These are phyloP conservation scores for Astragalus membranaceus DNA, from an alignment of 306 rosid genomes.

Conservation along the genomic window DNA sequence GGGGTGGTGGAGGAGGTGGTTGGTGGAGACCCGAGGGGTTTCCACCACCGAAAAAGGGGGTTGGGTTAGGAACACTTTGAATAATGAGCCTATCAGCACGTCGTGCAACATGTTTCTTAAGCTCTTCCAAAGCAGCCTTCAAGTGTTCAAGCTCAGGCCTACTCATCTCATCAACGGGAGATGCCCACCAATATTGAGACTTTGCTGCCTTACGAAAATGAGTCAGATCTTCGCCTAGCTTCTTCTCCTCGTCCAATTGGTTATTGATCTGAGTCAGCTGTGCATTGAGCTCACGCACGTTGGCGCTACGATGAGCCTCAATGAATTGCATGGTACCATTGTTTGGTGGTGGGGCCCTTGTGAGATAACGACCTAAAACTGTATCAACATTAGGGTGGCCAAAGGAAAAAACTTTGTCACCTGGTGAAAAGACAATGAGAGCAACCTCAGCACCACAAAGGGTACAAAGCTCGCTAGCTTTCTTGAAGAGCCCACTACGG, in stretches of 20 bases:
- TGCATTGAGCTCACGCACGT: conserved; percentile 11
- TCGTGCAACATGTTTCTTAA: background rate
- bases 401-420: conserved; percentile 29
- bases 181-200: conserved; percentile 10
- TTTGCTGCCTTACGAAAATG: background rate
- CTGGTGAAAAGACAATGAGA: conserved; percentile 26
- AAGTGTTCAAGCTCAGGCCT: background rate
- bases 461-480: conserved; percentile 38
- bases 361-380: conserved; percentile 6
- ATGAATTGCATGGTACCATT: background rate
- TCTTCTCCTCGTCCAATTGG: background rate
- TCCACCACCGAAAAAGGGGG: background rate
- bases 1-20: background rate
- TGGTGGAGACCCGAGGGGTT: background rate
- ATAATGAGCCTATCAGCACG: background rate
- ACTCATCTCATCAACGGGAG: background rate
- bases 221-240: background rate
- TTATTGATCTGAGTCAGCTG: background rate
- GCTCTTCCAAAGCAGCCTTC: background rate
- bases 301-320: conserved; percentile 23
- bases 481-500: conserved; percentile 35
- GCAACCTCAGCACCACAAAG: conserved; percentile 26
- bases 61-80: background rate
- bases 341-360: background rate
- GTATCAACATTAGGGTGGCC: conserved; percentile 32